These are phyloP conservation scores for Claviceps sp. DNA, from an alignment of 2,329 filamentous ascomycete species.

Conservation along the genomic window DNA sequence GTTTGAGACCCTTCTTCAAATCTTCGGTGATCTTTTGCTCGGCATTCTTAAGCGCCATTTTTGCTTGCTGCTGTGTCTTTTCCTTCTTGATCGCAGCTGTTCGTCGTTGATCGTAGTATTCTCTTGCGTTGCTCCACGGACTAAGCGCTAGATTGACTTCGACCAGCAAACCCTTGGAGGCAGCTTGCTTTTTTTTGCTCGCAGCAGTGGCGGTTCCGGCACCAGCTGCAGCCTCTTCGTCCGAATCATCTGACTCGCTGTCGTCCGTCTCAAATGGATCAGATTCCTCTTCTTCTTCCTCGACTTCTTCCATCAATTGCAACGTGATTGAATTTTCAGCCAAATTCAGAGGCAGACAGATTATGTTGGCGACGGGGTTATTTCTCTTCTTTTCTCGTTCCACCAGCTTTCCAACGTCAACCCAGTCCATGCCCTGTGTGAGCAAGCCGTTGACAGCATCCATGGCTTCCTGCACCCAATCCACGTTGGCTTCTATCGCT, in stretches of 20 bases:
- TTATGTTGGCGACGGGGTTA: conserved; percentile 78
- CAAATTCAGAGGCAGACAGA: conserved; percentile 76
- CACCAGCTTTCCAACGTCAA: conserved; percentile 76
- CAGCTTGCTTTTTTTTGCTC: conserved; percentile 25
- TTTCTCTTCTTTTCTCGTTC: conserved; percentile 69
- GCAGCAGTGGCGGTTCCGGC: conserved; percentile 8
- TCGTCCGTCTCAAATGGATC: conserved; percentile 55
- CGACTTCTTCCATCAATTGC: conserved; percentile 56
- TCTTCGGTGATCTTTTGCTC: conserved; percentile 80
- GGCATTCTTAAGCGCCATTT: conserved; percentile 73
- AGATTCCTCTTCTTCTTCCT: conserved; percentile 46
- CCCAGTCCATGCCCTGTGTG: conserved; percentile 93
- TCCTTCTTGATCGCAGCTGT: conserved; percentile 74
- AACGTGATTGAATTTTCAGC: conserved; percentile 83
- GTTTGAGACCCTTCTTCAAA: conserved; percentile 75
- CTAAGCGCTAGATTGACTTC: conserved; percentile 76
- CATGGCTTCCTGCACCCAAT: conserved; percentile 83
- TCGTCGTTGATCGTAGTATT: conserved; percentile 86
- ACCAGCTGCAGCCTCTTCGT: conserved; percentile 12
- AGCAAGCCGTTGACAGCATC: conserved; percentile 88
- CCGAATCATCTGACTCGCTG: conserved; percentile 30
- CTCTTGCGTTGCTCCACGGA: conserved; percentile 78
- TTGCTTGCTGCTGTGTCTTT: conserved; percentile 71
- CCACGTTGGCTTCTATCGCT: conserved; percentile 80
- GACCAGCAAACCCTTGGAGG: conserved; percentile 49